Evolutionary conservation across 768 basidiomycete genomes (phyloP).

Genomic region (Mycena epipterygia): DNA sequence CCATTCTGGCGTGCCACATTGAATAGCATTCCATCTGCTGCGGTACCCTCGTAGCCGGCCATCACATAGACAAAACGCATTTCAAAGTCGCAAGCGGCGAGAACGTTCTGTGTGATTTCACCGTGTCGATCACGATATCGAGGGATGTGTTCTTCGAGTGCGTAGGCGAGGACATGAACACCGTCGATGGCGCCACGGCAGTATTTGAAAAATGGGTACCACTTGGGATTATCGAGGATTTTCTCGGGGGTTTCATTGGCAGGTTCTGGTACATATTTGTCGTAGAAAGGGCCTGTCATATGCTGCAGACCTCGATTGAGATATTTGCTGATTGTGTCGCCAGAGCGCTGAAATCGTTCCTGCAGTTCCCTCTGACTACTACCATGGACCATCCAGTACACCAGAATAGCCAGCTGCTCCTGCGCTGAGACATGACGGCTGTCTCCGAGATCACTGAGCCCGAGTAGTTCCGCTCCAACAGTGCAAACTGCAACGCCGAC

Average conservation of each 20-base stretch:
- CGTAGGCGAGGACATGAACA: slow-evolving; percentile 35
- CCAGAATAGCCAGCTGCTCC: neutral
- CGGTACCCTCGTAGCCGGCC: slow-evolving; percentile 52
- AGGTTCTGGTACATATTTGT: slow-evolving; percentile 15
- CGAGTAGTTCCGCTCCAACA: slow-evolving; percentile 8
- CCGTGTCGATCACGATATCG: slow-evolving; percentile 38
- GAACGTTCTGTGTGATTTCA: slow-evolving; percentile 46
- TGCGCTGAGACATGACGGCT: neutral
- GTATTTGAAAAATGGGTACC: slow-evolving; percentile 44
- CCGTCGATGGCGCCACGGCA: slow-evolving; percentile 44
- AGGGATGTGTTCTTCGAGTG: slow-evolving; percentile 17
- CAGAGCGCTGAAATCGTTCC: neutral
- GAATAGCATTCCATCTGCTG: slow-evolving; percentile 46
- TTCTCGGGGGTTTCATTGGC: slow-evolving; percentile 23
- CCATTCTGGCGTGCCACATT: slow-evolving; percentile 34
- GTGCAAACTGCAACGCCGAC: neutral
- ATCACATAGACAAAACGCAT: slow-evolving; percentile 48
- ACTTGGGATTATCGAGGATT: slow-evolving; percentile 39
- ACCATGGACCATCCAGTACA: slow-evolving; percentile 9
- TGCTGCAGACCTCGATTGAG: neutral
- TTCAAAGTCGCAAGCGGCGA: slow-evolving; percentile 47
- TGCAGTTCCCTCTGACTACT: slow-evolving; percentile 1
- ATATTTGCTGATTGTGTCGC: slow-evolving; percentile 10
- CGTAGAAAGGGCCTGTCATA: neutral
- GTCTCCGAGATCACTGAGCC: neutral